Conservation (phyloP, 2,329 filamentous ascomycete genomes). For the Colletotrichum sp. region DNA sequence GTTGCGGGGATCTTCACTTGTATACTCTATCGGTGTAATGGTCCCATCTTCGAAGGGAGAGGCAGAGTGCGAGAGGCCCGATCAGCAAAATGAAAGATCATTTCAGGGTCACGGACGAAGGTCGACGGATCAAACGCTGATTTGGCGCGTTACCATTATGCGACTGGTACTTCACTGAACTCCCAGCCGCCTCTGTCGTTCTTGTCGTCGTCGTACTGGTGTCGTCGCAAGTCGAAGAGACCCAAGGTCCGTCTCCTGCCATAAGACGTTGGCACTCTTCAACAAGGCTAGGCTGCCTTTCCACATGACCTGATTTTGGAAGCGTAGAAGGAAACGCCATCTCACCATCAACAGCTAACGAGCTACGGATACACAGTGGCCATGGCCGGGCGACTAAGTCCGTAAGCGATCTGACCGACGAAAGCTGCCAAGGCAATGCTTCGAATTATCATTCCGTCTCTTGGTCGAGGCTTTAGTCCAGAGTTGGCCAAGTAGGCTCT, state of each 20-base stretch:
- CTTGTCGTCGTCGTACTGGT: neutral
- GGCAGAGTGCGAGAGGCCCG: neutral
- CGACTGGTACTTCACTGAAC: neutral
- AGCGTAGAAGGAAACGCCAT: neutral
- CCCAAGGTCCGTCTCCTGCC: neutral
- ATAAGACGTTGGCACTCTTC: neutral
- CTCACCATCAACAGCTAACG: neutral
- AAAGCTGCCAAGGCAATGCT: neutral
- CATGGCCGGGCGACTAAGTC: constrained; percentile 1
- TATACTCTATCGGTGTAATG: neutral
- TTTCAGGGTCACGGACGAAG: neutral
- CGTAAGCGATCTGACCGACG: neutral
- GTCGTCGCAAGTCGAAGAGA: neutral
- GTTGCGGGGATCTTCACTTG: neutral
- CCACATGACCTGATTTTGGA: neutral
- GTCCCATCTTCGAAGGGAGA: neutral
- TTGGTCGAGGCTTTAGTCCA: neutral
- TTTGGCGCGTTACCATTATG: neutral
- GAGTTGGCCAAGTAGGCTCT: neutral
- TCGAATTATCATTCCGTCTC: neutral
- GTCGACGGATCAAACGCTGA: neutral
- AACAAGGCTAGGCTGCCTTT: neutral
- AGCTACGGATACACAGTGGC: neutral
- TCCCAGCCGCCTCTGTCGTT: neutral
- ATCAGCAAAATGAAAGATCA: neutral